Percentiles rank a stretch among this genome's conserved stretches.
Conservation (phyloP, 352 stramenopile species). For the Phytophthora litchii region DNA sequence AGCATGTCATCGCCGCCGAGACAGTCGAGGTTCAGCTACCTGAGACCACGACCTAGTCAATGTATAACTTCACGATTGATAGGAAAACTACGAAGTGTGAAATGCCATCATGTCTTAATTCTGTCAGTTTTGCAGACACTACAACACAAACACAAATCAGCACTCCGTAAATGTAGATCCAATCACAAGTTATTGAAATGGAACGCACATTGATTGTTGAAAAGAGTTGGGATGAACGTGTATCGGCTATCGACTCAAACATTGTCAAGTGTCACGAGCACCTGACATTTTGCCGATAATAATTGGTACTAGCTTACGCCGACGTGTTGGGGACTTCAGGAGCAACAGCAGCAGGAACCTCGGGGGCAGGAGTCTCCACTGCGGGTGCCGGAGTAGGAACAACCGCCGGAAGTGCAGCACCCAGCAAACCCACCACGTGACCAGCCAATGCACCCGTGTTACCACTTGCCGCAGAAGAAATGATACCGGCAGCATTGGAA, state of each 20-base stretch:
- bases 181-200: not conserved
- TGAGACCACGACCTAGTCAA: conserved; percentile 12
- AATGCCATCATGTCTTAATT: too few species aligned
- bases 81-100: too few species aligned
- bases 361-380: too few species aligned
- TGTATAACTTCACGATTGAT: not conserved
- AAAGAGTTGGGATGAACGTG: not conserved
- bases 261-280: not conserved
- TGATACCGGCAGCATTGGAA: conserved; percentile 10
- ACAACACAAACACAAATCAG: too few species aligned
- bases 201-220: not conserved
- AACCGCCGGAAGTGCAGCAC: not conserved
- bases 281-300: not conserved
- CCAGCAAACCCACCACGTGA: not conserved
- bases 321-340: not conserved
- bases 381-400: not conserved
- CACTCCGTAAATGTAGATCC: too few species aligned
- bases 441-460: not conserved
- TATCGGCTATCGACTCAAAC: not conserved
- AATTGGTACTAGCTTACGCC: not conserved
- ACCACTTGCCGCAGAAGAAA: not conserved
- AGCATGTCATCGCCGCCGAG: conserved; percentile 1
- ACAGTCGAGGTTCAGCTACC: conserved; percentile 22
- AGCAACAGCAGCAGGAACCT: too few species aligned
- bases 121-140: too few species aligned